Evolutionary conservation across 805 yeast species (phyloP).

Genomic region (Candida easanensis): DNA sequence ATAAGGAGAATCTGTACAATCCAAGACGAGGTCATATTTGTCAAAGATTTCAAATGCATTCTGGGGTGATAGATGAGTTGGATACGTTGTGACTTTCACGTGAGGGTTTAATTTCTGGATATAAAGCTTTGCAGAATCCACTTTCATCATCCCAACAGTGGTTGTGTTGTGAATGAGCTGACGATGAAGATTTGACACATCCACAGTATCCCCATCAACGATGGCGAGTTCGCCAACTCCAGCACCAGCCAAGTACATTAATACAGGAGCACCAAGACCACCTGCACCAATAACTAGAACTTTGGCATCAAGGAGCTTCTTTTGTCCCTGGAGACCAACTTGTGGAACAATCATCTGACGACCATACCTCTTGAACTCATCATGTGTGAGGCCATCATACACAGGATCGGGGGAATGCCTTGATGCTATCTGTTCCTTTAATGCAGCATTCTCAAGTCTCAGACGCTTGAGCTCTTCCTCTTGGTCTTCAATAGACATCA

Average conservation of each 20-base stretch:
- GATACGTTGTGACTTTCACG: constrained; percentile 52
- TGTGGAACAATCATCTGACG: constrained; percentile 93
- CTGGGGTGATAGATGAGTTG: constrained; percentile 44
- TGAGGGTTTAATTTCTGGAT: constrained; percentile 62
- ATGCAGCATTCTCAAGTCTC: constrained; percentile 15
- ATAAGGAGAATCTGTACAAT: constrained; percentile 92
- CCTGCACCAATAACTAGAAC: constrained; percentile 93
- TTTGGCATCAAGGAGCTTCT: constrained; percentile 50
- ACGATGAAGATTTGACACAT: constrained; percentile 80
- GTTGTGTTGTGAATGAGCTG: constrained; percentile 77
- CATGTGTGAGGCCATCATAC: constrained; percentile 34
- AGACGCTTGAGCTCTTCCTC: constrained; percentile 12
- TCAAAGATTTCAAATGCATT: constrained; percentile 65
- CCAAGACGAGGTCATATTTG: constrained; percentile 75
- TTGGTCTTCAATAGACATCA: not conserved
- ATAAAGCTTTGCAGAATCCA: constrained; percentile 69
- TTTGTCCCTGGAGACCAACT: constrained; percentile 52
- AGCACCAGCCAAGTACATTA: constrained; percentile 79
- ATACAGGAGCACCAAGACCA: constrained; percentile 92
- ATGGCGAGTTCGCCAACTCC: constrained; percentile 87
- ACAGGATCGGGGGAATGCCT: not conserved
- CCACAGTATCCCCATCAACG: constrained; percentile 84
- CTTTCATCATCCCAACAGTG: constrained; percentile 67
- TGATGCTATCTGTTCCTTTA: constrained; percentile 5
- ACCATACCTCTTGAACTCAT: constrained; percentile 84